Percentiles rank a stretch among this genome's conserved stretches.
phyloP scores from a whole-genome alignment of 2,329 filamentous ascomycete genomes.

The Cordyceps fumosorosea region DNA sequence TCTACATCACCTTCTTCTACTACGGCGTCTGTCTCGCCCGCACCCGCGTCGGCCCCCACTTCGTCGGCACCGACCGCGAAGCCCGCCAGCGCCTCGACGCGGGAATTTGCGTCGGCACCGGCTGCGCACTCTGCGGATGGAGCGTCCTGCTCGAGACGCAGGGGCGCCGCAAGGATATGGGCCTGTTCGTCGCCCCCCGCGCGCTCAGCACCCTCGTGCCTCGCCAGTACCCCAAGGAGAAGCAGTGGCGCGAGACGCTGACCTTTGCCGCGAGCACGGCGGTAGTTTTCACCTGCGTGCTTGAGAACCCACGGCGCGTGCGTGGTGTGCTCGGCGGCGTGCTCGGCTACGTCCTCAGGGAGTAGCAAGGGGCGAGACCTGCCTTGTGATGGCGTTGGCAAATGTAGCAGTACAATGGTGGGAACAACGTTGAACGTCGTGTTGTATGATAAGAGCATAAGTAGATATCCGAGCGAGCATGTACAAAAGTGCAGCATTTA shows the following conservation, averaged over 20 bases:
- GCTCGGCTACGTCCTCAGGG: constrained; percentile 42
- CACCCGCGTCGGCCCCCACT: constrained; percentile 62
- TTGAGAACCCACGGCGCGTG: constrained; percentile 56
- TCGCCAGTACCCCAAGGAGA: constrained; percentile 54
- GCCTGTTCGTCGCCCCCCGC: constrained; percentile 73
- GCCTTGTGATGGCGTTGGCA: not conserved
- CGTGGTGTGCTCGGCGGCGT: constrained; percentile 62
- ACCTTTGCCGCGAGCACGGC: constrained; percentile 63
- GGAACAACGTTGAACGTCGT: not conserved
- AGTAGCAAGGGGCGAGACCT: not conserved
- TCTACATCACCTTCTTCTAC: constrained; percentile 75
- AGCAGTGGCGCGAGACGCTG: constrained; percentile 61
- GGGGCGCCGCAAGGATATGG: constrained; percentile 63
- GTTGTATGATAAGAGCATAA: not conserved
- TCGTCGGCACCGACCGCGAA: constrained; percentile 49
- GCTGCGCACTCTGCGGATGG: constrained; percentile 73
- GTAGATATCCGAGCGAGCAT: not conserved
- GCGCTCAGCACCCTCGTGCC: constrained; percentile 71
- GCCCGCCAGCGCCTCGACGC: constrained; percentile 48
- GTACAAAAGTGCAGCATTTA: not conserved
- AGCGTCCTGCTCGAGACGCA: constrained; percentile 68
- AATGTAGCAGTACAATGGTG: not conserved
- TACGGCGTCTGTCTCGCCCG: constrained; percentile 76
- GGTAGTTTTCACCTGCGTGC: constrained; percentile 60
- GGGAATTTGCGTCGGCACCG: constrained; percentile 62